Evolutionary conservation across 495 filamentous ascomycete genomes (phyloP), one percentile per base, ranked within the genome.

Genomic region (Aspergillus ostianus): DNA sequence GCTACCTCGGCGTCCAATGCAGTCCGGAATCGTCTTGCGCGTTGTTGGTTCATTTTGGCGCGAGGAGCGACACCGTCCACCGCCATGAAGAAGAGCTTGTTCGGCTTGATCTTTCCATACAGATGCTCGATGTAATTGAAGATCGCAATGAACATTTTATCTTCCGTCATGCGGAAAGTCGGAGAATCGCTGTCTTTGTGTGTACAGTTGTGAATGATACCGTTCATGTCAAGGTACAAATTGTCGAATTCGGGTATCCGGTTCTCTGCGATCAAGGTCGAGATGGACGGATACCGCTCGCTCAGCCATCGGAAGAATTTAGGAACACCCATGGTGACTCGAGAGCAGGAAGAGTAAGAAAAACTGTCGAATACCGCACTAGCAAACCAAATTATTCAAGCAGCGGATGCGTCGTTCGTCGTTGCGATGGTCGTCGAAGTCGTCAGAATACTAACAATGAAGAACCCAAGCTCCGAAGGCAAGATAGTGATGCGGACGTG

Each of bases 101-200:
- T 93, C 2, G 95, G 95, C 72, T 97, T 97, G 62, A 99, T 99
- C 76, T 97, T 98, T 53, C 93, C 92, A 67, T 95, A 99, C 10
- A 99, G 77, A 79, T 99, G 95, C 74, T 99, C 95, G 62, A 99
- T 98, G 71, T 99, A 99, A 77, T 98, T 98, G 84, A 99, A 99
- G 60, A 99, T 99, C 21, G 90, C 89, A 61, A 98, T 97, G 73
- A 98, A 98, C 93, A 97, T 97, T 73, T 96, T 88, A 70, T 98
- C 95, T 70, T 99, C 95, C 50, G 87, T 91, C 81, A 99, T 89
- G 52, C 93, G 92, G 68, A 93, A 93, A 0, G 89, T 93, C 3
- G 93, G 85, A 60, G 92, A 92, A 65, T 91, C 90, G 10, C 90
- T 88, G 68, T 99, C 94, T 57, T 90, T 97, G 78, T 99, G 95